These are phyloP conservation scores for Colletotrichum liriopes DNA, from an alignment of 2,329 filamentous ascomycete genomes.

Conservation along the genomic window DNA sequence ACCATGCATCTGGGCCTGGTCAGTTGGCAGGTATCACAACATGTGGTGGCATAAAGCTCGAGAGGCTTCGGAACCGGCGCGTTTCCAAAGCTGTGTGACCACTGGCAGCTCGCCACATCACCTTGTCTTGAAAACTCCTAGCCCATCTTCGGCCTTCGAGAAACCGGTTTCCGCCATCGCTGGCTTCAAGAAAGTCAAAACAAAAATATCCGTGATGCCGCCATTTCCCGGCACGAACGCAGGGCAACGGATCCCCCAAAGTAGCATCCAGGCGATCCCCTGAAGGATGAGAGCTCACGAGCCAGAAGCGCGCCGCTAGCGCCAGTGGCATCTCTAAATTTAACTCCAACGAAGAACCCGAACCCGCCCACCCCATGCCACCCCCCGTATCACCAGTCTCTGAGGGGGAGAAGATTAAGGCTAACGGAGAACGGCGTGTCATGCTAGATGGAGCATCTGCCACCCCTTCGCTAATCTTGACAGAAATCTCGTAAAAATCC, in stretches of 20 bases:
- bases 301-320: constrained; percentile 23
- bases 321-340: constrained; percentile 34
- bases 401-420: constrained; percentile 3
- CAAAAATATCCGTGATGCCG: background rate
- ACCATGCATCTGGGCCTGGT: background rate
- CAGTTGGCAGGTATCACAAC: constrained; percentile 24
- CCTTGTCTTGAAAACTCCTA: background rate
- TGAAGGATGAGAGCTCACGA: background rate
- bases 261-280: constrained; percentile 14
- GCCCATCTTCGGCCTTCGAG: background rate
- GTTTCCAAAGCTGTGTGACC: background rate
- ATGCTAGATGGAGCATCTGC: constrained; percentile 28
- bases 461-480: constrained; percentile 34
- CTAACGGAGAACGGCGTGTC: constrained; percentile 1
- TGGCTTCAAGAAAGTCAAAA: background rate
- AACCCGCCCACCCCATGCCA: constrained; percentile 11
- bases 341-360: constrained; percentile 16
- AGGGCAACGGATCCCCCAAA: constrained; percentile 4
- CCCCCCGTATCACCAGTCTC: constrained; percentile 17
- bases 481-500: constrained; percentile 19
- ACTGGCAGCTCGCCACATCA: background rate
- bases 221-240: background rate
- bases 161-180: background rate
- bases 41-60: background rate
- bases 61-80: background rate